A percentile compares a stretch with the other conserved stretches of the same genome.
These are phyloP conservation scores for Pseudovirgaria hyperparasitica DNA, from an alignment of 2,329 filamentous ascomycete genomes.

Conservation along the genomic window DNA sequence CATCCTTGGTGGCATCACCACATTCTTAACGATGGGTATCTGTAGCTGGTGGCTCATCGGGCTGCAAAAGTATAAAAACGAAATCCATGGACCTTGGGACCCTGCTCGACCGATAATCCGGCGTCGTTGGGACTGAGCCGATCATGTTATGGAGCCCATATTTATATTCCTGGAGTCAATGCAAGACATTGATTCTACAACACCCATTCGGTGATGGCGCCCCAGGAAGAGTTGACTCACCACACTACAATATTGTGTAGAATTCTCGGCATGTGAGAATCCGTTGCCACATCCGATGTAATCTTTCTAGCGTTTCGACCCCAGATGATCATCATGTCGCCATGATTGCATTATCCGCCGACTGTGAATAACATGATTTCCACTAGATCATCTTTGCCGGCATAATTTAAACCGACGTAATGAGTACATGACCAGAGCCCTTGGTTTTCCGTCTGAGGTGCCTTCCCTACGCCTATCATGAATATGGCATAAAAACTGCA, in stretches of 20 bases:
- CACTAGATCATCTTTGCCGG: constrained; percentile 20
- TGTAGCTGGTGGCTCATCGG: constrained; percentile 98
- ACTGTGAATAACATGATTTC: constrained; percentile 19
- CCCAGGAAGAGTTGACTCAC: no score
- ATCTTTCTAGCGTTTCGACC: constrained; percentile 13
- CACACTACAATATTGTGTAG: no score
- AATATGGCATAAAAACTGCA: constrained; percentile 18
- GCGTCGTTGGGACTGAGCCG: constrained; percentile 40
- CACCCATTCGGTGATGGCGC: no score
- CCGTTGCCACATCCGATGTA: constrained; percentile 18
- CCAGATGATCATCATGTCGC: constrained; percentile 19
- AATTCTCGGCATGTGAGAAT: constrained; percentile 9
- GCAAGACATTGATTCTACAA: no score
- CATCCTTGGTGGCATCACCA: constrained; percentile 60
- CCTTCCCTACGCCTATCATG: constrained; percentile 19
- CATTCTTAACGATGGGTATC: constrained; percentile 71
- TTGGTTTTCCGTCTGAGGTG: constrained; percentile 16
- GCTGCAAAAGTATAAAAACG: constrained; percentile 97
- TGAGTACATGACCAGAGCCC: constrained; percentile 23
- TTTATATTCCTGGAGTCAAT: no score
- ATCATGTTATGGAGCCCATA: not conserved
- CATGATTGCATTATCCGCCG: constrained; percentile 5
- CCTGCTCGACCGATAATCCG: constrained; percentile 80
- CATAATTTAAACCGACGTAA: constrained; percentile 23
- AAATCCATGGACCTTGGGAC: constrained; percentile 97